phyloP scores from a whole-genome alignment of 2,329 filamentous ascomycete species.

The Diplodia corticola region DNA sequence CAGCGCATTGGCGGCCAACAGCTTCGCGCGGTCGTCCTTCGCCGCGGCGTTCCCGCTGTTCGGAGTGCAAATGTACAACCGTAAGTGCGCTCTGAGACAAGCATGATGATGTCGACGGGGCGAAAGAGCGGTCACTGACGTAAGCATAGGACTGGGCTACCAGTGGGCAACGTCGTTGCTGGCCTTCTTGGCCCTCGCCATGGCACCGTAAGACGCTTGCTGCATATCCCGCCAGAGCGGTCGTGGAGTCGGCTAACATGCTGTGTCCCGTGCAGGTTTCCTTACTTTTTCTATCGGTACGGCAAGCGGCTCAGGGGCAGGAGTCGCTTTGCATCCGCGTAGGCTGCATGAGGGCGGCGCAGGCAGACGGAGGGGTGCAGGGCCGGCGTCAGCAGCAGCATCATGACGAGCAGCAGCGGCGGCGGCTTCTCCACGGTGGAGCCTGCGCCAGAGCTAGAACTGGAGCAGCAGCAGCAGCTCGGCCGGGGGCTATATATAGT shows the following conservation, averaged over 20 bases:
- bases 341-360: constrained; percentile 24
- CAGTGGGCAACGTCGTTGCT: constrained; percentile 53
- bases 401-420: not conserved
- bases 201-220: constrained; percentile 45
- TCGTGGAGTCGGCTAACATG: constrained; percentile 36
- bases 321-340: constrained; percentile 49
- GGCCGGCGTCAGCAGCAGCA: not conserved
- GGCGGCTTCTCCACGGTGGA: not conserved
- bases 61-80: constrained; percentile 54
- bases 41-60: constrained; percentile 51
- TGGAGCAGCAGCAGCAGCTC: constrained; percentile 15
- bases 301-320: constrained; percentile 51
- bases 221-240: constrained; percentile 29
- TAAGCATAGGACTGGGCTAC: constrained; percentile 46
- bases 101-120: constrained; percentile 22
- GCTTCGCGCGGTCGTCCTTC: constrained; percentile 51
- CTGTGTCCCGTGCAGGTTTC: constrained; percentile 38
- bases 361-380: constrained; percentile 8
- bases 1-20: constrained; percentile 52
- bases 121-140: constrained; percentile 49
- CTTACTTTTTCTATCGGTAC: constrained; percentile 51
- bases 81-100: constrained; percentile 40
- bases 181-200: constrained; percentile 50
- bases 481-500: constrained; percentile 23
- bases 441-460: not conserved